Percentiles rank a stretch among this genome's conserved stretches.
Evolutionary conservation across 78 protist species (phyloP).

Genomic region (Cavenderia fasciculata): DNA sequence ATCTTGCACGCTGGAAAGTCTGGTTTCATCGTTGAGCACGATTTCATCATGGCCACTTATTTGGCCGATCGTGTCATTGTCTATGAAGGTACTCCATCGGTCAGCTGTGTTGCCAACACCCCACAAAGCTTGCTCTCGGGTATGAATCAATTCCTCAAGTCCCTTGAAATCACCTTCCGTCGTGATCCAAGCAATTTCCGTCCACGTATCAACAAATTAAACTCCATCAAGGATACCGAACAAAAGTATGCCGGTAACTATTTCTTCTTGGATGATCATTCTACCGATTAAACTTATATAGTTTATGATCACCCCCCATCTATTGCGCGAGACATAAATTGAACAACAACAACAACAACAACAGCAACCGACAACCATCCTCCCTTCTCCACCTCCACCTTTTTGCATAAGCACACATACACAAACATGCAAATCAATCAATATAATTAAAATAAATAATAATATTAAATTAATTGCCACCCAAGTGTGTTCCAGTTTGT

Average conservation of each 20-base stretch:
- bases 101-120: conserved; percentile 70
- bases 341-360: too few species aligned
- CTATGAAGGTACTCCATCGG: conserved; percentile 92
- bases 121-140: conserved; percentile 95
- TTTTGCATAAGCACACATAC: too few species aligned
- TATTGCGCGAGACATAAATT: too few species aligned
- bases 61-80: conserved; percentile 99
- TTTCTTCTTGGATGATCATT: conserved; percentile 94
- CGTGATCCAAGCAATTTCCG: conserved; percentile 98
- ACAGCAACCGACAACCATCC: too few species aligned
- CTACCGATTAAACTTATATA: conserved; percentile 55
- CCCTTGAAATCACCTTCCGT: conserved; percentile 98
- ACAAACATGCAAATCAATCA: too few species aligned
- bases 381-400: too few species aligned
- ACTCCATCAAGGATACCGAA: conserved; percentile 97
- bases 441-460: too few species aligned
- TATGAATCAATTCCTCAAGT: conserved; percentile 97
- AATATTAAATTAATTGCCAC: too few species aligned
- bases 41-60: conserved; percentile 99
- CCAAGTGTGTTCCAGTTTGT: too few species aligned
- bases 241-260: conserved; percentile 96
- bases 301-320: too few species aligned
- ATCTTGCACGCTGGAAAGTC: conserved; percentile 98
- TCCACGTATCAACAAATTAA: conserved; percentile 97
- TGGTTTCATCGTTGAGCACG: conserved; percentile 99